These are phyloP conservation scores for Colletotrichum caudatum DNA, from an alignment of 2,329 filamentous ascomycete genomes.

Conservation along the genomic window DNA sequence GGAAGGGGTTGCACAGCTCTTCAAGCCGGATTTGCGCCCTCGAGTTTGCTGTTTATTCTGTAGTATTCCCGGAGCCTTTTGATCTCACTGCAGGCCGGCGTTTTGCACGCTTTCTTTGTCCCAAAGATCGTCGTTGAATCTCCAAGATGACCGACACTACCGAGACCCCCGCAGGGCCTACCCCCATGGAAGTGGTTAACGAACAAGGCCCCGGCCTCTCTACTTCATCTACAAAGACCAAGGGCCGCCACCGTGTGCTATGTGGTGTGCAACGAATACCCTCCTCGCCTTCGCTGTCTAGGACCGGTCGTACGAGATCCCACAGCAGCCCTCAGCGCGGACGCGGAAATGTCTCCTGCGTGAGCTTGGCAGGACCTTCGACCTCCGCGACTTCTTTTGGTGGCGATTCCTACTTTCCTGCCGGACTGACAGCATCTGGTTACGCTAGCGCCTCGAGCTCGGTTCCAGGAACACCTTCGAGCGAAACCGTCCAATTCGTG, in stretches of 20 bases:
- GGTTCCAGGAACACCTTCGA: constrained; percentile 54
- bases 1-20: constrained; percentile 8
- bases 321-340: constrained; percentile 75
- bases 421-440: constrained; percentile 47
- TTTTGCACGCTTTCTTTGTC: not conserved
- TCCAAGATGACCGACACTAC: constrained; percentile 33
- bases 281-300: constrained; percentile 79
- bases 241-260: constrained; percentile 76
- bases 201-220: constrained; percentile 45
- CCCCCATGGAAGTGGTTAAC: constrained; percentile 44
- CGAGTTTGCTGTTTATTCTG: not conserved
- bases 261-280: constrained; percentile 83
- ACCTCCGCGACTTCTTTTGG: constrained; percentile 48
- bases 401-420: constrained; percentile 46
- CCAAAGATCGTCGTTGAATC: not conserved
- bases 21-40: not conserved
- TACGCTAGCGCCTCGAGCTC: constrained; percentile 53
- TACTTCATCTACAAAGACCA: constrained; percentile 66
- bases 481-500: constrained; percentile 56
- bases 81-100: not conserved
- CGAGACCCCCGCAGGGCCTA: constrained; percentile 18
- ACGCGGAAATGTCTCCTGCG: constrained; percentile 65
- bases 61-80: not conserved
- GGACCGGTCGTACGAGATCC: constrained; percentile 73
- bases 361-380: constrained; percentile 61